Conservation (phyloP, 257 asterid species). For the Perilla frutescens region DNA sequence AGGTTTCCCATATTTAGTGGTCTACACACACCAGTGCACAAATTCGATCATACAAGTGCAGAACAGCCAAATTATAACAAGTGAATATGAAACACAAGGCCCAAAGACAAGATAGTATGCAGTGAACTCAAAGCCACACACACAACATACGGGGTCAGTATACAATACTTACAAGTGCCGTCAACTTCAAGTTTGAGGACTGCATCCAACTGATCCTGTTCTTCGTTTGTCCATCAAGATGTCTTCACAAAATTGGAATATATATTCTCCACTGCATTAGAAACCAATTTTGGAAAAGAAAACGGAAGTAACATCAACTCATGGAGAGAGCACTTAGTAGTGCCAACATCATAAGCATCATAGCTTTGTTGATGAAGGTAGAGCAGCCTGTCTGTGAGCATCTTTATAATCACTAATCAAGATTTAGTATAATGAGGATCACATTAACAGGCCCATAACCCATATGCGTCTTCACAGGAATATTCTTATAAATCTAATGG, state of each 20-base stretch:
- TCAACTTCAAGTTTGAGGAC: constrained; percentile 23
- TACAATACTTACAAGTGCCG: constrained; percentile 2
- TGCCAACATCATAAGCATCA: constrained; percentile 19
- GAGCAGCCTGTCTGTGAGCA: constrained; percentile 14
- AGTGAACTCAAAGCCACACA: neutral
- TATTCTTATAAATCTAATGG: neutral
- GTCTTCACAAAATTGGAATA: neutral
- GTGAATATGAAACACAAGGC: constrained; percentile 18
- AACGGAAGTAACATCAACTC: constrained; percentile 20
- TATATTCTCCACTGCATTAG: neutral
- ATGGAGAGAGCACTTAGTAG: neutral
- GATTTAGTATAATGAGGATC: neutral
- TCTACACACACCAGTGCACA: constrained; percentile 6
- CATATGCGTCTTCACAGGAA: neutral
- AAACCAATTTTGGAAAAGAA: constrained; percentile 10
- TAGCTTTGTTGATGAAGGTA: constrained; percentile 11
- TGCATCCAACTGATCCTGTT: neutral
- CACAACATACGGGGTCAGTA: constrained; percentile 6
- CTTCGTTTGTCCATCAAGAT: neutral
- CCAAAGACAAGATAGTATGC: constrained; percentile 10
- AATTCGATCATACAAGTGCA: neutral
- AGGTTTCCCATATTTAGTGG: constrained; percentile 28
- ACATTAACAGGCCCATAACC: neutral
- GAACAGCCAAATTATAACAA: constrained; percentile 11
- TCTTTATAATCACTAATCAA: constrained; percentile 12